Percentiles rank a stretch among this genome's conserved stretches.
Evolutionary conservation across 768 basidiomycete species (phyloP).

Genomic region (Auriscalpium orientale): DNA sequence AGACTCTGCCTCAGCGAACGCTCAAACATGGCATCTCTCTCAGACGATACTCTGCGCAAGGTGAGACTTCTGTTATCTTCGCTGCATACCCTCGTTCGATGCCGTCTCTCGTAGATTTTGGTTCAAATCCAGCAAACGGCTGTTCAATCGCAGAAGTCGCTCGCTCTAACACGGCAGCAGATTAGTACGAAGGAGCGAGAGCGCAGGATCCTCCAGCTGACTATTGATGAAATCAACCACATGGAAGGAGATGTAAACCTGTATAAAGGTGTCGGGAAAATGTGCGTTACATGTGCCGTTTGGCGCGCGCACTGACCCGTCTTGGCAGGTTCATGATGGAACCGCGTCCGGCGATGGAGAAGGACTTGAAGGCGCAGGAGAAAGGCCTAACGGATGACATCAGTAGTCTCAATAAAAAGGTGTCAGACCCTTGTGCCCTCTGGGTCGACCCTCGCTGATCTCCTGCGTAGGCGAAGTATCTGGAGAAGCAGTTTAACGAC

Average conservation of each 20-base stretch:
- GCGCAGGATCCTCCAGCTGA: slow-evolving; percentile 81
- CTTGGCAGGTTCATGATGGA: slow-evolving; percentile 79
- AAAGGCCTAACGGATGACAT: slow-evolving; percentile 84
- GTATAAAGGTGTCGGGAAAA: slow-evolving; percentile 95
- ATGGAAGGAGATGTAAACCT: slow-evolving; percentile 71
- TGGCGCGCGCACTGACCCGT: slow-evolving; percentile 1
- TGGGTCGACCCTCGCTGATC: neutral
- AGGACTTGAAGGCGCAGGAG: slow-evolving; percentile 65
- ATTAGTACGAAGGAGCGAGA: slow-evolving; percentile 78
- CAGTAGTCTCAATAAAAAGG: slow-evolving; percentile 78
- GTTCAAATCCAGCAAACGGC: slow-evolving; percentile 91
- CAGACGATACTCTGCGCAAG: slow-evolving; percentile 78
- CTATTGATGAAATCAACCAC: slow-evolving; percentile 70
- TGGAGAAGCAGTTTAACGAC: slow-evolving; percentile 91
- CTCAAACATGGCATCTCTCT: slow-evolving; percentile 24
- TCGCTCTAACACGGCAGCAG: slow-evolving; percentile 71
- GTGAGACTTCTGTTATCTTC: slow-evolving; percentile 27
- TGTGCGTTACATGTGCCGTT: slow-evolving; percentile 38
- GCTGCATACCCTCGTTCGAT: neutral
- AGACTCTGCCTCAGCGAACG: neutral
- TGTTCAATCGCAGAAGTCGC: slow-evolving; percentile 73
- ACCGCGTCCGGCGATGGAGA: slow-evolving; percentile 73
- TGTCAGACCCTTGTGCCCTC: slow-evolving; percentile 19
- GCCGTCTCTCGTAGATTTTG: slow-evolving; percentile 53
- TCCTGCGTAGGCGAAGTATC: slow-evolving; percentile 62